Base-by-base conservation (phyloP, 2,329 filamentous ascomycete genomes). In the Anisogramma anomala region DNA sequence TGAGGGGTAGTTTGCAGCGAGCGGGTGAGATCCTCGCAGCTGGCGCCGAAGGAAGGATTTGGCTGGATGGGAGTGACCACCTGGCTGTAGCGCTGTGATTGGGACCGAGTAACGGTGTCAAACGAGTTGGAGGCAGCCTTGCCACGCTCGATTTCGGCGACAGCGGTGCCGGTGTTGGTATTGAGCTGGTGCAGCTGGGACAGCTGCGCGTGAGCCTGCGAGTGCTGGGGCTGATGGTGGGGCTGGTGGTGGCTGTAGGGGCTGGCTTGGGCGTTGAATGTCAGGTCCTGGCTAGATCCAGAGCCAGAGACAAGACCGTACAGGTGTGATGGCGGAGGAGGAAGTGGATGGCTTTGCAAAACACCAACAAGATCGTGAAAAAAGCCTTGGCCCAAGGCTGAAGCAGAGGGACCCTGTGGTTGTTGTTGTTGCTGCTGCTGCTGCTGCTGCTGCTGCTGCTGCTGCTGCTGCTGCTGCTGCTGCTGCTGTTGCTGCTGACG, bases 41-140 rank as follows among this genome's bases (percentile, higher is more conserved):
- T 44, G 30, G 41, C 27, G 17, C 44, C 44, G 20, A 41, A 46
- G 41, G 44, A 41, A 34, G 41, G 47, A 47, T 52, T 49, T 43
- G 36, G 27, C 30, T 48, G 43, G 33, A 48, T 33, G 17, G 46
- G 46, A n/a, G 46, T 48, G 23, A 42, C 39, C 33, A 48, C 46
- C 36, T 46, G 57, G 49, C 58, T 58, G 50, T 66, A 71, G 51
- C 67, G 67, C 47, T 71, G 67, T 48, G 68, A 72, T 56, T 74
- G 69, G 11, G 69, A 69, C 41, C 69, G 68, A 42, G 64, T 65
- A 25, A 70, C 63, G 38, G 64, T 58, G 48, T 71, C 67, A 42
- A 59, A 58, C 48, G 67, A 71, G 47, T 73, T 69, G 41, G 58
- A 48, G 46, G 55, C 48, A 30, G 50, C 50, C 49, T 57, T 58